Conservation (phyloP, 345 rosid species). For the Theobroma cacao region DNA sequence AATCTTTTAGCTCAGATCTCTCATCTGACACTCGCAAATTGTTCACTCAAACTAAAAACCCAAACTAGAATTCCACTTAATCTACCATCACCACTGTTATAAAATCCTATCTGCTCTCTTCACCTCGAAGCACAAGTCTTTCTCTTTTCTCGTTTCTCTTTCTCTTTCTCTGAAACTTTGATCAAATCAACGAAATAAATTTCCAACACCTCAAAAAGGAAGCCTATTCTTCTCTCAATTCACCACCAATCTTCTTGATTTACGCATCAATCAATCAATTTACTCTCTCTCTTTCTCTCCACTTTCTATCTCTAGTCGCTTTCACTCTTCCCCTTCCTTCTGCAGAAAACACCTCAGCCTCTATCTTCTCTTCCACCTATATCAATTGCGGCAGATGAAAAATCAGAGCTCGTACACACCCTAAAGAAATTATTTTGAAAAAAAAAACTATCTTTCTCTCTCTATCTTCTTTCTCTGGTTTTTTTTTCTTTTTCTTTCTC, state of each 20-base stretch:
- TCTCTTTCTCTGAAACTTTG: slow-evolving; percentile 17
- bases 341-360: slow-evolving; percentile 14
- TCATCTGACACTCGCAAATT: slow-evolving; percentile 29
- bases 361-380: neutral
- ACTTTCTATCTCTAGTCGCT: slow-evolving; percentile 26
- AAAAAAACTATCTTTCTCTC: slow-evolving; percentile 1
- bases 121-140: neutral
- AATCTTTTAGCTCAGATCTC: slow-evolving; percentile 47
- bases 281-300: neutral
- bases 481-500: slow-evolving; percentile 29
- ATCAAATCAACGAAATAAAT: slow-evolving; percentile 20
- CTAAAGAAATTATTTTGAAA: neutral
- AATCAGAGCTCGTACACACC: slow-evolving; percentile 27
- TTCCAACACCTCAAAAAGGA: neutral
- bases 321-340: slow-evolving; percentile 24
- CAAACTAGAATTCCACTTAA: neutral
- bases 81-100: neutral
- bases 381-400: slow-evolving; percentile 26
- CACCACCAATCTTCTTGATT: slow-evolving; percentile 34
- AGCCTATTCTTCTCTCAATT: slow-evolving; percentile 18
- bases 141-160: neutral
- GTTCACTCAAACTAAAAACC: neutral
- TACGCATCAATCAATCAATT: slow-evolving; percentile 13
- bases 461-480: slow-evolving; percentile 14
- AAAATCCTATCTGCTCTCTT: neutral